Conservation (phyloP, 306 rosid species). For the Cicer cuneatum region DNA sequence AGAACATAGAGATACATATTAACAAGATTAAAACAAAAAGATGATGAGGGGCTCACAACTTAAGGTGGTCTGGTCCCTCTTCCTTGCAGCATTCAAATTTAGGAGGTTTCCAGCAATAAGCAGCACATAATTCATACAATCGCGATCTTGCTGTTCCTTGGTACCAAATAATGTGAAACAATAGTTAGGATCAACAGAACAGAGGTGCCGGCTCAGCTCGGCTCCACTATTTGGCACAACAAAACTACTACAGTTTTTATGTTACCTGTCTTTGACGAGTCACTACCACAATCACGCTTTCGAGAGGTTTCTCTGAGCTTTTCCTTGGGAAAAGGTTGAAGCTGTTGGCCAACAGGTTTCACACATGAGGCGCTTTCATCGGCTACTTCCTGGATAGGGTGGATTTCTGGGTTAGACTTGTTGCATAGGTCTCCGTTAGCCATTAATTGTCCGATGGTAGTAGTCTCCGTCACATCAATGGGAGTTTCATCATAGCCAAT, state of each 20-base stretch:
- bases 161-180: constrained; percentile 48
- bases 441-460: constrained; percentile 10
- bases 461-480: constrained; percentile 48
- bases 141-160: constrained; percentile 64
- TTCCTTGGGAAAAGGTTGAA: constrained; percentile 39
- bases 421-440: constrained; percentile 42
- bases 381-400: constrained; percentile 14
- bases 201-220: background rate
- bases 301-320: constrained; percentile 30
- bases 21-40: constrained; percentile 29
- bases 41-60: constrained; percentile 48
- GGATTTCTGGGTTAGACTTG: constrained; percentile 42
- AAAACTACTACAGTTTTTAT: constrained; percentile 16
- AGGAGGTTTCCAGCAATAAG: constrained; percentile 73
- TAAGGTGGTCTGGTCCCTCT: constrained; percentile 83
- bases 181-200: constrained; percentile 31
- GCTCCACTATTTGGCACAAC: constrained; percentile 36
- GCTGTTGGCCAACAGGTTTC: constrained; percentile 38
- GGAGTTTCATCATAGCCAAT: constrained; percentile 88
- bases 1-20: background rate
- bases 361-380: constrained; percentile 30
- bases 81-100: constrained; percentile 72
- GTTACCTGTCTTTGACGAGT: constrained; percentile 57
- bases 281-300: constrained; percentile 41
- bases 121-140: constrained; percentile 70